These are phyloP conservation scores for Chlamydomonas sp. DNA, from an alignment of 139 green algal species.

Conservation along the genomic window DNA sequence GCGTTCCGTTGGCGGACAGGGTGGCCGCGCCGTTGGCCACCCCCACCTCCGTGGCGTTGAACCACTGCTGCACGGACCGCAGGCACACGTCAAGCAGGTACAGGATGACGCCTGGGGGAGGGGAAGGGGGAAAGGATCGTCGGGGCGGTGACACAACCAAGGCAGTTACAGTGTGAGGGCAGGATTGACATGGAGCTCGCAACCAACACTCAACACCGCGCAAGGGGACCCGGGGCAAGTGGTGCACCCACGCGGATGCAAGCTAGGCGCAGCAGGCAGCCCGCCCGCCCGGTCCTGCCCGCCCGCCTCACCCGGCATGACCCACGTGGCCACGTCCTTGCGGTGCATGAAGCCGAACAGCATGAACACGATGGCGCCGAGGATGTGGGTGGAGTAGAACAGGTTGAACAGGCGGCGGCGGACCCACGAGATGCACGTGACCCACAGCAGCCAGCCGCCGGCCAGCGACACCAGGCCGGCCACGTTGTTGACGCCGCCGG, in stretches of 20 bases:
- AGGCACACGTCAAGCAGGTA: constrained; percentile 30
- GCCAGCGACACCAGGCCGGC: constrained; percentile 1
- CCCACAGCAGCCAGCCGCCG: constrained; percentile 18
- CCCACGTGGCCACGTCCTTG: constrained; percentile 26
- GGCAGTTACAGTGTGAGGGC: not conserved
- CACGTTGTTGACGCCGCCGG: constrained; percentile 8
- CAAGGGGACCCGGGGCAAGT: too few relatives aligned
- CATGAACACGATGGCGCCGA: constrained; percentile 8
- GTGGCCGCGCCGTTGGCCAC: not conserved
- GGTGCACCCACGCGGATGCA: too few relatives aligned
- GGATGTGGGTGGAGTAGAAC: constrained; percentile 5
- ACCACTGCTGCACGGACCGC: constrained; percentile 22
- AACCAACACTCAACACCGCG: not conserved
- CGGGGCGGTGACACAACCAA: not conserved
- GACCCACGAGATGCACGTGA: constrained; percentile 4
- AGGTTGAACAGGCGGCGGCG: constrained; percentile 20
- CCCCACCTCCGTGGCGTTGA: not conserved
- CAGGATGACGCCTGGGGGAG: constrained; percentile 17
- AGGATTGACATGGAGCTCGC: not conserved
- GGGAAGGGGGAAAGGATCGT: not conserved
- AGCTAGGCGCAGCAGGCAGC: too few relatives aligned
- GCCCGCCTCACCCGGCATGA: constrained; percentile 18
- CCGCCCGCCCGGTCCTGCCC: too few relatives aligned
- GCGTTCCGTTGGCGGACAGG: not conserved
- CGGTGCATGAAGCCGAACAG: constrained; percentile 35